Conservation (phyloP, 805 yeast genomes). For the Tetrapisispora nanseiensis region DNA sequence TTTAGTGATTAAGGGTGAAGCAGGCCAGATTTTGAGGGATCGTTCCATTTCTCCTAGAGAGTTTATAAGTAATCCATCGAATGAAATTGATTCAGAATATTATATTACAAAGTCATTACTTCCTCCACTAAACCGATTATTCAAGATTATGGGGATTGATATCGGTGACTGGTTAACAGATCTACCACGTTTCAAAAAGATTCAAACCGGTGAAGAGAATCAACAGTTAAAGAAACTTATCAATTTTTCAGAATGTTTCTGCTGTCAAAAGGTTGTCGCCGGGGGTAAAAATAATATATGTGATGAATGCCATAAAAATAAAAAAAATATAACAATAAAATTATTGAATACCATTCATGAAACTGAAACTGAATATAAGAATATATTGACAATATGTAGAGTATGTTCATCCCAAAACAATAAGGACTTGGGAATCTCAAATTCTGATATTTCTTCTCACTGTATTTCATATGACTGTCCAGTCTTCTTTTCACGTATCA, state of each 20-base stretch:
- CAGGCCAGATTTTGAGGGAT: conserved; percentile 54
- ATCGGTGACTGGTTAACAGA: conserved; percentile 65
- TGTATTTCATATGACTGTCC: conserved; percentile 63
- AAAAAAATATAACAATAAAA: background rate
- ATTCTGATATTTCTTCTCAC: conserved; percentile 22
- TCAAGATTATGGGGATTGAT: conserved; percentile 76
- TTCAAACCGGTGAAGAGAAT: conserved; percentile 1
- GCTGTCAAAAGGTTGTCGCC: conserved; percentile 18
- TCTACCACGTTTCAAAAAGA: conserved; percentile 4
- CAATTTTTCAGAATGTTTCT: conserved; percentile 23
- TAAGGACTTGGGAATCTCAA: conserved; percentile 19
- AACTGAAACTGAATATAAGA: conserved; percentile 23
- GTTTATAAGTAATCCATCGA: conserved; percentile 35
- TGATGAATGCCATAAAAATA: conserved; percentile 1
- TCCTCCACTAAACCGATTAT: conserved; percentile 83
- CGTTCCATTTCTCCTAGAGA: conserved; percentile 74
- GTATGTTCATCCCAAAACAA: conserved; percentile 27
- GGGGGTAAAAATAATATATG: background rate
- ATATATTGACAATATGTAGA: conserved; percentile 30
- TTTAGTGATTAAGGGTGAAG: conserved; percentile 55
- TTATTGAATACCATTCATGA: conserved; percentile 2
- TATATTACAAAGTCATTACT: conserved; percentile 75
- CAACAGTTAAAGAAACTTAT: conserved; percentile 12
- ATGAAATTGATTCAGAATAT: conserved; percentile 67
- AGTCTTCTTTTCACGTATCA: conserved; percentile 45